phyloP scores from a whole-genome alignment of 2,329 filamentous ascomycete genomes.

The Nemania serpens region DNA sequence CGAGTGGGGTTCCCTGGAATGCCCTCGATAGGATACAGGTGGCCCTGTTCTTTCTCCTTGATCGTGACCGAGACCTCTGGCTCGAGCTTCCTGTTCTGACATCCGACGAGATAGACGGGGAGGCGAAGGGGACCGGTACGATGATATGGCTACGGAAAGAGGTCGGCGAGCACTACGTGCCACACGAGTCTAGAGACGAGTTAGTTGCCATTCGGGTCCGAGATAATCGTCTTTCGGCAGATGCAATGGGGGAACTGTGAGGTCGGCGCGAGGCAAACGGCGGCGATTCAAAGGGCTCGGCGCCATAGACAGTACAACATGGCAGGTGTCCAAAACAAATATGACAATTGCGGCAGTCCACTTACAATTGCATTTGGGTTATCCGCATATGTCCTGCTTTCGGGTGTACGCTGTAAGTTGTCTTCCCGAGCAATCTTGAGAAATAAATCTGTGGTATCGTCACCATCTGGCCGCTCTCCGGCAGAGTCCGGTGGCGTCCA shows the following conservation, averaged over 20 bases:
- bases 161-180: conserved; percentile 57
- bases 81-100: conserved; percentile 58
- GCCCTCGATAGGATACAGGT: conserved; percentile 51
- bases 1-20: conserved; percentile 50
- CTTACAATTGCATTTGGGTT: conserved; percentile 54
- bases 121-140: conserved; percentile 53
- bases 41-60: conserved; percentile 48
- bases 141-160: conserved; percentile 56
- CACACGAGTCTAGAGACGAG: conserved; percentile 51
- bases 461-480: conserved; percentile 47
- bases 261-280: background rate
- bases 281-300: too few species aligned
- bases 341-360: conserved; percentile 34
- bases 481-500: conserved; percentile 50
- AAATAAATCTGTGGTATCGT: conserved; percentile 64
- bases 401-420: conserved; percentile 44
- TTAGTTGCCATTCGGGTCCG: conserved; percentile 23
- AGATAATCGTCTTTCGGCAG: background rate
- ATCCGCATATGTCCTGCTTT: conserved; percentile 42
- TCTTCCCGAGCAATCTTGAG: conserved; percentile 63
- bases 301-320: conserved; percentile 7
- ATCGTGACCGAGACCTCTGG: conserved; percentile 49
- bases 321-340: background rate
- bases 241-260: background rate
- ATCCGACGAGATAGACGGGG: conserved; percentile 57